Conservation (phyloP, 768 basidiomycete genomes). For the Tricholoma furcatifolium region DNA sequence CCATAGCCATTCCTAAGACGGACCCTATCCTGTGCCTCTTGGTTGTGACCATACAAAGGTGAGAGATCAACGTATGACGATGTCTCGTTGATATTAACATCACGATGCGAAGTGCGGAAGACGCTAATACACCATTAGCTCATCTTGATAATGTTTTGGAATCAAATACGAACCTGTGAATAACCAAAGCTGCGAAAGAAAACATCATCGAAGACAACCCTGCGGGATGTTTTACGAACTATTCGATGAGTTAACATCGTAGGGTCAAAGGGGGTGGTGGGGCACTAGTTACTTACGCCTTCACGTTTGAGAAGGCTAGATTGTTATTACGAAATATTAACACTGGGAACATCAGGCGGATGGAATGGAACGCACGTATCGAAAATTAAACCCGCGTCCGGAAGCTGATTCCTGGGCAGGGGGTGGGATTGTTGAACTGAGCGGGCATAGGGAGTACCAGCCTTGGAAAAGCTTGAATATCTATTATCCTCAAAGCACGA, state of each 20-base stretch:
- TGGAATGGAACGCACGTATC: slow-evolving; percentile 50
- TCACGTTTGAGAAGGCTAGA: slow-evolving; percentile 61
- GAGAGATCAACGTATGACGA: slow-evolving; percentile 85
- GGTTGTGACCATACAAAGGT: slow-evolving; percentile 78
- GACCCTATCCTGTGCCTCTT: slow-evolving; percentile 56
- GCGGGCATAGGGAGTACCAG: slow-evolving; percentile 77
- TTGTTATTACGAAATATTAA: not conserved
- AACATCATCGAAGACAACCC: slow-evolving; percentile 83
- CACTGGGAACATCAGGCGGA: not conserved
- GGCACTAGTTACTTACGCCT: slow-evolving; percentile 40
- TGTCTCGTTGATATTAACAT: slow-evolving; percentile 76
- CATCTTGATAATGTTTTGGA: not conserved
- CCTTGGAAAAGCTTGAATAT: slow-evolving; percentile 27
- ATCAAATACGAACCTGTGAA: slow-evolving; percentile 54
- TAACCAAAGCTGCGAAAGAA: slow-evolving; percentile 78
- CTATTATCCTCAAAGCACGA: not conserved
- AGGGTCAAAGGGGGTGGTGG: not conserved
- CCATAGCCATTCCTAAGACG: slow-evolving; percentile 64
- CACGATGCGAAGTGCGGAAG: slow-evolving; percentile 75
- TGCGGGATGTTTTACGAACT: slow-evolving; percentile 77
- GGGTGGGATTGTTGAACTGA: slow-evolving; percentile 73
- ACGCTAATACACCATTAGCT: slow-evolving; percentile 41
- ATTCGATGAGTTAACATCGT: not conserved
- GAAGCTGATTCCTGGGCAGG: slow-evolving; percentile 65
- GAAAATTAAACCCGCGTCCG: slow-evolving; percentile 78